These are phyloP conservation scores for Cornus suecica DNA, from an alignment of 148 eudicot species.

Conservation along the genomic window DNA sequence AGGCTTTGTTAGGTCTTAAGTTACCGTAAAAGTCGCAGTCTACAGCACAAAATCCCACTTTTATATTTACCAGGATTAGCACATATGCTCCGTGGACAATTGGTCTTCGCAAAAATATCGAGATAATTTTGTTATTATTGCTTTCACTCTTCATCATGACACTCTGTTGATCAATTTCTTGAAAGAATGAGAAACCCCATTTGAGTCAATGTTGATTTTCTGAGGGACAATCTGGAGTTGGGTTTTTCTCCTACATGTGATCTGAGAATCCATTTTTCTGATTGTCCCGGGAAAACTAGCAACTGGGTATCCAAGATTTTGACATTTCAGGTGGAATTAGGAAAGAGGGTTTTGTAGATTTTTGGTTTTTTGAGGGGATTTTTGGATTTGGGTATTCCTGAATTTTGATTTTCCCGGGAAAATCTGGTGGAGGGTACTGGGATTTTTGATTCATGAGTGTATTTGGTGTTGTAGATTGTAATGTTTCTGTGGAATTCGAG, in stretches of 20 bases:
- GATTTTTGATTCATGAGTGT: slow-evolving; percentile 8
- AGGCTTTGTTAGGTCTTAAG: slow-evolving; percentile 8
- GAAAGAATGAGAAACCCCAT: neutral
- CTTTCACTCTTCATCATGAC: neutral
- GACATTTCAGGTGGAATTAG: neutral
- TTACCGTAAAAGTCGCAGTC: slow-evolving; percentile 16
- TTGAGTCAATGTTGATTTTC: neutral
- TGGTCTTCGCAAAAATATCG: slow-evolving; percentile 1
- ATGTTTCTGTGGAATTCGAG: neutral
- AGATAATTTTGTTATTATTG: neutral
- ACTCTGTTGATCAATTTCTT: neutral
- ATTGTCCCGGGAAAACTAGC: slow-evolving; percentile 20
- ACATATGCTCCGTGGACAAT: slow-evolving; percentile 6
- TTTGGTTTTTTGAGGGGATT: slow-evolving; percentile 4
- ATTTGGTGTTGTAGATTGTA: neutral
- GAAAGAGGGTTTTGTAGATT: slow-evolving; percentile 16
- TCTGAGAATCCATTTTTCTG: neutral
- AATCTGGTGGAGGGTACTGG: slow-evolving; percentile 11
- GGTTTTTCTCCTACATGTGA: slow-evolving; percentile 7
- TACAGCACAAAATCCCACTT: neutral
- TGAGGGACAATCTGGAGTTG: neutral
- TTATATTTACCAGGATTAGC: slow-evolving; percentile 1
- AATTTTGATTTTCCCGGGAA: slow-evolving; percentile 20
- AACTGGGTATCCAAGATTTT: slow-evolving; percentile 19
- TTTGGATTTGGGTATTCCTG: slow-evolving; percentile 10